These are phyloP conservation scores for Ganoderma lucidum DNA, from an alignment of 1,284 basidiomycete species.

Conservation along the genomic window DNA sequence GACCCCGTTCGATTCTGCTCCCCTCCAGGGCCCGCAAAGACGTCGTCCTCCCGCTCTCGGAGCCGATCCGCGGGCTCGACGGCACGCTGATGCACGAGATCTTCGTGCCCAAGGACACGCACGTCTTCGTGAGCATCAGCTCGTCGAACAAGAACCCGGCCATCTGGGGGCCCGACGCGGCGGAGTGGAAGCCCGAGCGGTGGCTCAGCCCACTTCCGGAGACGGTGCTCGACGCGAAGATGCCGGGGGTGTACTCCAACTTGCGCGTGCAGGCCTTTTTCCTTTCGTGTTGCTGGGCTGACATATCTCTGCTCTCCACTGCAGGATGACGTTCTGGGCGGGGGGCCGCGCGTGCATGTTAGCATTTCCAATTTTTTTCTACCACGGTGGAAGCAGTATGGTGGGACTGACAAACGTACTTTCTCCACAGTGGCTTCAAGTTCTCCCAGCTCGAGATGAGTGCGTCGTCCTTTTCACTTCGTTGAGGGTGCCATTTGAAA, in stretches of 20 bases:
- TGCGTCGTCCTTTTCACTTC: neutral
- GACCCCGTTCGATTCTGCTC: too few species aligned
- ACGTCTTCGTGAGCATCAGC: constrained; percentile 16
- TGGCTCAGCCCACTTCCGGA: constrained; percentile 22
- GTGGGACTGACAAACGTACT: constrained; percentile 10
- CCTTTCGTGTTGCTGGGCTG: neutral
- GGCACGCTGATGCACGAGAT: constrained; percentile 17
- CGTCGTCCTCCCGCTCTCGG: constrained; percentile 16
- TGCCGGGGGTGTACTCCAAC: constrained; percentile 31
- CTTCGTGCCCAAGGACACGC: constrained; percentile 18
- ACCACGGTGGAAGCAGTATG: constrained; percentile 8
- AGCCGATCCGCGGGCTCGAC: constrained; percentile 15
- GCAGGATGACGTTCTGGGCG: constrained; percentile 10
- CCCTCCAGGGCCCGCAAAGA: constrained; percentile 4
- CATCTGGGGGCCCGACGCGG: constrained; percentile 48
- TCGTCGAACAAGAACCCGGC: constrained; percentile 37
- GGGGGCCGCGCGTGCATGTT: constrained; percentile 12
- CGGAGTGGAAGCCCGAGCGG: constrained; percentile 22
- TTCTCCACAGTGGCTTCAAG: constrained; percentile 12
- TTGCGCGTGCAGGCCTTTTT: constrained; percentile 17
- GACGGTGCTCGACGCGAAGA: constrained; percentile 14
- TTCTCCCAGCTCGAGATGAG: constrained; percentile 17
- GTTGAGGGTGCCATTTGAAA: neutral
- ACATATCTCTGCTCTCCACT: neutral
- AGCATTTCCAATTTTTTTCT: too few species aligned